Evolutionary conservation across 192 early-diverging fungal species (phyloP).

Genomic region (Backusella circina): DNA sequence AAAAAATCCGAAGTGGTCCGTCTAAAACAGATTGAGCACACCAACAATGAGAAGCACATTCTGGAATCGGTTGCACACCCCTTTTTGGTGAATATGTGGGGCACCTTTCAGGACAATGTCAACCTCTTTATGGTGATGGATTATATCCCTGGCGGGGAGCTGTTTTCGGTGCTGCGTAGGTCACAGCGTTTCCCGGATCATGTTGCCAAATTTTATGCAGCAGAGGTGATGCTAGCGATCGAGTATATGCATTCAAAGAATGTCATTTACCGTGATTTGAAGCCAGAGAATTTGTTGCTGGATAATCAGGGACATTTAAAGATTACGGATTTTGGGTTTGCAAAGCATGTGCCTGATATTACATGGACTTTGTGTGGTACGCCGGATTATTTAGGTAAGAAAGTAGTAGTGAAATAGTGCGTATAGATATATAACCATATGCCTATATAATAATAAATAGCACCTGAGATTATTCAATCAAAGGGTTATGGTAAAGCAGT

Average conservation of each 20-base stretch:
- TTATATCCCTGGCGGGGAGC: conserved; percentile 94
- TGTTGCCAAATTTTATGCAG: conserved; percentile 72
- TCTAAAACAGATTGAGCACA: conserved; percentile 97
- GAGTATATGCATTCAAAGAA: conserved; percentile 76
- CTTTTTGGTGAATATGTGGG: conserved; percentile 85
- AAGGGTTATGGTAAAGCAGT: conserved; percentile 91
- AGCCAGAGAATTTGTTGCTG: conserved; percentile 77
- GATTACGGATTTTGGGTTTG: conserved; percentile 86
- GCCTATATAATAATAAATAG: conserved; percentile 26
- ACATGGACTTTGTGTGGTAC: conserved; percentile 89
- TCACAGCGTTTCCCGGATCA: conserved; percentile 73
- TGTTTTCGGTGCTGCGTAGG: conserved; percentile 75
- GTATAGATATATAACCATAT: too few relatives aligned
- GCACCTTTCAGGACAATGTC: conserved; percentile 90
- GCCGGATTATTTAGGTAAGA: conserved; percentile 60
- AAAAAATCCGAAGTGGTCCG: conserved; percentile 94
- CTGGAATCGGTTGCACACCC: conserved; percentile 86
- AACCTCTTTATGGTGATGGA: conserved; percentile 98
- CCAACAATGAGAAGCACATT: conserved; percentile 96
- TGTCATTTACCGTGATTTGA: conserved; percentile 79
- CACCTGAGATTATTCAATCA: conserved; percentile 88
- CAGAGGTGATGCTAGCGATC: conserved; percentile 71
- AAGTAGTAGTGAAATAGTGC: not conserved
- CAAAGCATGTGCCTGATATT: conserved; percentile 78
- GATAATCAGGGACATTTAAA: conserved; percentile 79